Evolutionary conservation across 2,329 filamentous ascomycete species (phyloP).

Genomic region (Colletotrichum musae): DNA sequence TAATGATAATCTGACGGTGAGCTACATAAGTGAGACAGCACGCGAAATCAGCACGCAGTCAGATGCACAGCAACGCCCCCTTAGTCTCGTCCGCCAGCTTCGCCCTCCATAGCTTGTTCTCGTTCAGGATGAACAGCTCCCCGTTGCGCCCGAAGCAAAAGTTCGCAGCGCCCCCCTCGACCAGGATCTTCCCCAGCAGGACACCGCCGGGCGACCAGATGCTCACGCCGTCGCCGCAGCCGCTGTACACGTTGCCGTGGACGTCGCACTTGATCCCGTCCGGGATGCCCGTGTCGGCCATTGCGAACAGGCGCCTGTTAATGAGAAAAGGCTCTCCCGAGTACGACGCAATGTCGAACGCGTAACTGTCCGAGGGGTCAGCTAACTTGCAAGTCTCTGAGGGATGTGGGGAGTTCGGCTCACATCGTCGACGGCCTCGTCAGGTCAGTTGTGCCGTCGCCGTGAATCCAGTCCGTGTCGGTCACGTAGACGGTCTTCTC

Average conservation of each 20-base stretch:
- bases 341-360: conserved; percentile 50
- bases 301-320: conserved; percentile 66
- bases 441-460: conserved; percentile 49
- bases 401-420: conserved; percentile 30
- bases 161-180: conserved; percentile 60
- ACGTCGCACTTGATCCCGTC: conserved; percentile 63
- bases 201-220: conserved; percentile 63
- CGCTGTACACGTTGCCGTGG: conserved; percentile 64
- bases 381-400: background rate
- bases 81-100: conserved; percentile 49
- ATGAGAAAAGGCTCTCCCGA: conserved; percentile 50
- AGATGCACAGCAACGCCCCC: conserved; percentile 45
- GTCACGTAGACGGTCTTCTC: conserved; percentile 61
- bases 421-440: conserved; percentile 37
- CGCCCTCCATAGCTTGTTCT: conserved; percentile 58
- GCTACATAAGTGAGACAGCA: too few species aligned
- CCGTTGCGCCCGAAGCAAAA: conserved; percentile 63
- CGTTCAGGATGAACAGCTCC: conserved; percentile 63
- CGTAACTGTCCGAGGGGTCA: conserved; percentile 51
- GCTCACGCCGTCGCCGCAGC: conserved; percentile 64
- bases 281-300: conserved; percentile 62
- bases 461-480: conserved; percentile 54
- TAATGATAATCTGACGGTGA: too few species aligned
- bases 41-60: background rate
- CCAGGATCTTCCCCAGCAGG: conserved; percentile 60